Evolutionary conservation across 1,284 basidiomycete species (phyloP), one percentile per base, ranked within the genome.

Genomic region (Pseudomicrostroma phylloplanum): DNA sequence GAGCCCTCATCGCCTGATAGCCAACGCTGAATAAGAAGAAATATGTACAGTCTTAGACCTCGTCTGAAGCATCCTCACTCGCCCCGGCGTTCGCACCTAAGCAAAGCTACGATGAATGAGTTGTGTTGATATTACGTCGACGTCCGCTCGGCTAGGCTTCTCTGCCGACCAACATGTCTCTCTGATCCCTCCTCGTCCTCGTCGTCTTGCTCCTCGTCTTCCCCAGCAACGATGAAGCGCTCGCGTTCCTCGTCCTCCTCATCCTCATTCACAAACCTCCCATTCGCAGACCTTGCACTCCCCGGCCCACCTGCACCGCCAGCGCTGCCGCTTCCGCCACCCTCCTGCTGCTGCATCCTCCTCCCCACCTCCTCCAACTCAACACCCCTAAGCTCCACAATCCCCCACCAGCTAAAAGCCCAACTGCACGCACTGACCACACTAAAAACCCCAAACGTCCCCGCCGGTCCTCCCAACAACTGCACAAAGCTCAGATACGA

Each of bases 401-500:
- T 19, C 6, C 21, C 13, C 25, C 15, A 19, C 15, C 21, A 26
- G 26, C 21, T 26, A 13, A 54, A 54, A 21, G 13, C 6, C n/a
- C 21, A 21, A 25, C 51, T 23, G 6, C 6, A 6, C 51, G 13
- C 51, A 15, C 21, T 26, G 13, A 54, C 26, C n/a, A 21, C 51
- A 19, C 21, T 25, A 13, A 54, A 54, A 21, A 54, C 21, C 21
- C 13, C 51, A 54, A 54, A 54, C 25, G 25, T 21, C 51, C n/a
- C 51, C 19, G 17, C 15, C 13, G 51, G 51, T 13, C 51, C 51
- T 23, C 51, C 51, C 21, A 54, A 19, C 6, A 25, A 19, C 51
- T 54, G 51, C 21, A 68, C 66, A n/a, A 65, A 57, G 25, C 62
- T 53, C 13, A 68, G 53, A 36, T 63, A 65, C 6, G 63, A 64